phyloP scores from a whole-genome alignment of 164 flowering plant species.

The Nelumbo lutea region DNA sequence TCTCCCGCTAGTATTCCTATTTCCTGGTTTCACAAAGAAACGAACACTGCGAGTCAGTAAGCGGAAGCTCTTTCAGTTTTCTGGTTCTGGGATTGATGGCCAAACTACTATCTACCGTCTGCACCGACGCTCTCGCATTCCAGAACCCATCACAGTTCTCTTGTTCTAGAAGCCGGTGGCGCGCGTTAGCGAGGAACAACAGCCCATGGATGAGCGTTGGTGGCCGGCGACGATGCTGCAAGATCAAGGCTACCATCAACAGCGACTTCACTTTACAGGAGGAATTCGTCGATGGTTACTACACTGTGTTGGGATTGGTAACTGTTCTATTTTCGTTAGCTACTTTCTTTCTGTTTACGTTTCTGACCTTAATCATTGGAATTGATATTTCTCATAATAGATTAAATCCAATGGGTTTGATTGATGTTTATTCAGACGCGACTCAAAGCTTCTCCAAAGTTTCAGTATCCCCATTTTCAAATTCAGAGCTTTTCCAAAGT shows the following conservation, averaged over 20 bases:
- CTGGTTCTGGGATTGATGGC: constrained; percentile 32
- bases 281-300: constrained; percentile 65
- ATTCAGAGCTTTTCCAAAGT: too few relatives aligned
- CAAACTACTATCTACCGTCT: constrained; percentile 53
- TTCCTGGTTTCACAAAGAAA: neutral
- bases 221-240: constrained; percentile 24
- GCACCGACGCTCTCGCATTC: constrained; percentile 54
- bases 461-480: too few relatives aligned
- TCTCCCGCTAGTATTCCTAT: neutral
- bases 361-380: neutral
- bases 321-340: neutral
- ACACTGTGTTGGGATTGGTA: constrained; percentile 82
- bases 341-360: neutral
- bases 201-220: constrained; percentile 17
- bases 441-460: too few relatives aligned
- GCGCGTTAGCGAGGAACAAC: constrained; percentile 19
- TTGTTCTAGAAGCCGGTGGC: constrained; percentile 24
- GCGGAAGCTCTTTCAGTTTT: neutral
- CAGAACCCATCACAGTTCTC: constrained; percentile 26
- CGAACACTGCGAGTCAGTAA: neutral
- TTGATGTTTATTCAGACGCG: too few relatives aligned
- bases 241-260: constrained; percentile 41
- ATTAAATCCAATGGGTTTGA: too few relatives aligned
- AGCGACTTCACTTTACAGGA: constrained; percentile 26
- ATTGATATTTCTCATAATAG: too few relatives aligned